phyloP scores from a whole-genome alignment of 208 protist species.

The Crithidia acanthocephali region DNA sequence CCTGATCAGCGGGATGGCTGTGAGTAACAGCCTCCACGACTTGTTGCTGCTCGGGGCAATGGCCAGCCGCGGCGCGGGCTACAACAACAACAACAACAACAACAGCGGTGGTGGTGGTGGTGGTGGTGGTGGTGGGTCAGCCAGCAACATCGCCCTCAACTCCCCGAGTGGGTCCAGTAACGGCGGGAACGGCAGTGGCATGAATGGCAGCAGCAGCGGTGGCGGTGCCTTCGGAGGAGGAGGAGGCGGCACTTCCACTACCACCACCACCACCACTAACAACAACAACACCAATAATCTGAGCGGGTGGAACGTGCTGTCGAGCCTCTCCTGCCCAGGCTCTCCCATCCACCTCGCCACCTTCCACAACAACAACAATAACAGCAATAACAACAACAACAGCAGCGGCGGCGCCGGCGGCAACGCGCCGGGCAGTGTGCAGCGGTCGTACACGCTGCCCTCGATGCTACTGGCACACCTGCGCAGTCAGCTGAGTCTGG shows the following conservation, averaged over 20 bases:
- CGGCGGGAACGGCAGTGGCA: not conserved
- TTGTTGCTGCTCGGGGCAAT: not conserved
- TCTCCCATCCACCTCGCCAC: constrained; percentile 1
- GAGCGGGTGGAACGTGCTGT: not conserved
- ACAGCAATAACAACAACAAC: not conserved
- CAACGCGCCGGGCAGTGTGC: not conserved
- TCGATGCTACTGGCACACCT: constrained; percentile 14
- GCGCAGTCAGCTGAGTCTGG: not conserved
- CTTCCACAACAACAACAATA: not conserved
- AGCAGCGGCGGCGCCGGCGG: no score
- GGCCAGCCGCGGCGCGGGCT: not conserved
- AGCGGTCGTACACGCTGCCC: constrained; percentile 15
- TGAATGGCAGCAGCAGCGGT: not conserved
- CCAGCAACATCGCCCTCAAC: not conserved
- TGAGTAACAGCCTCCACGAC: constrained; percentile 8
- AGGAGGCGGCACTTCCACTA: no score
- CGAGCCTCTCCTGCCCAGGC: not conserved
- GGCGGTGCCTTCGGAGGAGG: no score
- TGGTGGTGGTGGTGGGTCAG: not conserved
- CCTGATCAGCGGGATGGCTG: not conserved
- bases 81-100: no score
- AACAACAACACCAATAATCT: no score
- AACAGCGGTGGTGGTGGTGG: not conserved
- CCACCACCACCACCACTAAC: no score
- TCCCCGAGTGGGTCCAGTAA: constrained; percentile 4